Percentiles rank a stretch among this genome's conserved stretches.
Conservation (phyloP, 805 yeast genomes). For the Starmerella sp. region DNA sequence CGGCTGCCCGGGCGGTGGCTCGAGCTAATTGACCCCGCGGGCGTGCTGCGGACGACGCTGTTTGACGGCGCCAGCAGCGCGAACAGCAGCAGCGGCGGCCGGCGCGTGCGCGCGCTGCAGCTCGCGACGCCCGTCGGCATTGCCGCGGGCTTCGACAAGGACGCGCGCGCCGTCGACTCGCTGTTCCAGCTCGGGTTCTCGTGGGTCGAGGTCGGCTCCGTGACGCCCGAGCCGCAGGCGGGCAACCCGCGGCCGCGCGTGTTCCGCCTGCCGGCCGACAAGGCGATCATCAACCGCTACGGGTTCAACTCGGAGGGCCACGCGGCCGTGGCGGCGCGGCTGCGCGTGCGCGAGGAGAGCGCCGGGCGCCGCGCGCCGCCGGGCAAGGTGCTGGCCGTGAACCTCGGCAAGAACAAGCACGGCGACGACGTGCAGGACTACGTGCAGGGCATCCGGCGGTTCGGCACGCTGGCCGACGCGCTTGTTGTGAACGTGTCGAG, state of each 20-base stretch:
- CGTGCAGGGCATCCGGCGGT: conserved; percentile 66
- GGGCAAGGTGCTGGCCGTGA: conserved; percentile 52
- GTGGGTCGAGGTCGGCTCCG: conserved; percentile 85
- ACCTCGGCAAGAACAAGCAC: conserved; percentile 82
- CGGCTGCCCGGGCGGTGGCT: conserved; percentile 24
- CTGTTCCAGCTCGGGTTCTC: conserved; percentile 70
- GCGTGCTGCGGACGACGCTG: conserved; percentile 23
- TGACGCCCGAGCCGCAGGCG: conserved; percentile 86
- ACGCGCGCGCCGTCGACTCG: conserved; percentile 82
- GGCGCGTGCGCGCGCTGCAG: conserved; percentile 26
- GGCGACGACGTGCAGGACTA: conserved; percentile 88
- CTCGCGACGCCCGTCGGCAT: conserved; percentile 75
- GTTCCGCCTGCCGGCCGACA: conserved; percentile 72
- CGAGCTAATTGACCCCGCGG: conserved; percentile 25
- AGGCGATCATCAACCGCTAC: conserved; percentile 86
- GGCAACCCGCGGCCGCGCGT: conserved; percentile 93
- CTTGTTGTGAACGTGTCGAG: conserved; percentile 85
- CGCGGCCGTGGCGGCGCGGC: conserved; percentile 53
- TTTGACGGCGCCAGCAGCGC: conserved; percentile 13
- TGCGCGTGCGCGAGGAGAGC: conserved; percentile 51
- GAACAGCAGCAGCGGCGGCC: conserved; percentile 1
- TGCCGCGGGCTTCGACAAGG: conserved; percentile 93
- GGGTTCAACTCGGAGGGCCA: conserved; percentile 94
- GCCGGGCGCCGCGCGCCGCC: background rate
- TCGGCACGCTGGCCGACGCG: conserved; percentile 80